Conservation (phyloP, 2,329 filamentous ascomycete genomes). For the Aspergillus bombycis region DNA sequence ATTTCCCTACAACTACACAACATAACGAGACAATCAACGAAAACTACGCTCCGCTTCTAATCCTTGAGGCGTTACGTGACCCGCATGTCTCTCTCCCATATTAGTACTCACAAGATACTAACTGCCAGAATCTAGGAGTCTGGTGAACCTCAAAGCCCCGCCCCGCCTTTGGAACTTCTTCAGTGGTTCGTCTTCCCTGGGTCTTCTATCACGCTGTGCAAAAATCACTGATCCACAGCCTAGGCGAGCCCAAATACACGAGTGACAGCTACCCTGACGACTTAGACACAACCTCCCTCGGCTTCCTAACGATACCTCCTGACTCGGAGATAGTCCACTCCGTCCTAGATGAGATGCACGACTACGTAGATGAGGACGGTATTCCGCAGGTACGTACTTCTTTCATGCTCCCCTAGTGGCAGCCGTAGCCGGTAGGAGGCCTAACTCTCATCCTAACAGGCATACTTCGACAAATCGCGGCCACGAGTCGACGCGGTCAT, state of each 20-base stretch:
- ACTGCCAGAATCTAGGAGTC: no score
- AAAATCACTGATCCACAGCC: no score
- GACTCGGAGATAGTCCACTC: slow-evolving; percentile 5
- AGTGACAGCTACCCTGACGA: slow-evolving; percentile 33
- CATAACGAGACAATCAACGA: slow-evolving; percentile 27
- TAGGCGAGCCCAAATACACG: background rate
- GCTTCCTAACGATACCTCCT: slow-evolving; percentile 16
- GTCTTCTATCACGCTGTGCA: no score
- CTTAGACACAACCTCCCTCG: slow-evolving; percentile 39
- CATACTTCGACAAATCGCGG: slow-evolving; percentile 33
- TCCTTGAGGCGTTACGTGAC: slow-evolving; percentile 15
- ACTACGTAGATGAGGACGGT: slow-evolving; percentile 27
- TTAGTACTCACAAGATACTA: no score
- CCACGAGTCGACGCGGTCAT: slow-evolving; percentile 28
- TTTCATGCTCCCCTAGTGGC: background rate
- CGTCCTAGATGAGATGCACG: slow-evolving; percentile 25
- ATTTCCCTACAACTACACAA: slow-evolving; percentile 25
- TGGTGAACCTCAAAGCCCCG: no score
- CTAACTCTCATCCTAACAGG: slow-evolving; percentile 17
- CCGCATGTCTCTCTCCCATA: background rate
- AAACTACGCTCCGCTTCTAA: slow-evolving; percentile 34
- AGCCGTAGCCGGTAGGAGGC: no score
- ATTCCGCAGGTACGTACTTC: slow-evolving; percentile 23
- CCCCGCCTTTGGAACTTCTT: slow-evolving; percentile 33
- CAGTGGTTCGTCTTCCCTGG: slow-evolving; percentile 1